phyloP scores from a whole-genome alignment of 352 stramenopile species.

The Thalassiosira hispida region DNA sequence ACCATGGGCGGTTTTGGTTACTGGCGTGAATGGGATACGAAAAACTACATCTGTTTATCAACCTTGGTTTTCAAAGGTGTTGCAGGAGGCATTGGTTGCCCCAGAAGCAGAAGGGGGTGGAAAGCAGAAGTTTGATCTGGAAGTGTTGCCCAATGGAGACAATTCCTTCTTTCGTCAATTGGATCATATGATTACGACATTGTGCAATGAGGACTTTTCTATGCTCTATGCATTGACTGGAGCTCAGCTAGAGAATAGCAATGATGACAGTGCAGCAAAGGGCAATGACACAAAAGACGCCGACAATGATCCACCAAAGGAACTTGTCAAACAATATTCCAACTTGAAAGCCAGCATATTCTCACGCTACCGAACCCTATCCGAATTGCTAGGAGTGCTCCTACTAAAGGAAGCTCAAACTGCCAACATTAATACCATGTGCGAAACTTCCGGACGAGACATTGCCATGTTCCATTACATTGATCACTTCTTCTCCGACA shows the following conservation, averaged over 20 bases:
- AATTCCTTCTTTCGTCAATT: slow-evolving; percentile 86
- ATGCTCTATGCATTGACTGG: slow-evolving; percentile 70
- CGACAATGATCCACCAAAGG: slow-evolving; percentile 33
- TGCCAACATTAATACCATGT: slow-evolving; percentile 73
- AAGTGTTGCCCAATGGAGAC: slow-evolving; percentile 47
- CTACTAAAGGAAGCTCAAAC: slow-evolving; percentile 72
- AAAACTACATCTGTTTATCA: slow-evolving; percentile 85
- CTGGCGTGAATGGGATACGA: slow-evolving; percentile 84
- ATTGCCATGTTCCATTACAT: slow-evolving; percentile 85
- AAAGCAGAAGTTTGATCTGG: slow-evolving; percentile 2
- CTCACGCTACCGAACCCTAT: slow-evolving; percentile 76
- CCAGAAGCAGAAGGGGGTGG: slow-evolving; percentile 1
- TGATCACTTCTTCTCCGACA: slow-evolving; percentile 75
- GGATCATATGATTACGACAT: slow-evolving; percentile 84
- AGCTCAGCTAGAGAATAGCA: slow-evolving; percentile 31
- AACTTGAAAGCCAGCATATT: slow-evolving; percentile 84
- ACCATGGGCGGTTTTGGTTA: slow-evolving; percentile 83
- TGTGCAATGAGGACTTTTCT: slow-evolving; percentile 83
- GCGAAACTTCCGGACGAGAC: slow-evolving; percentile 83
- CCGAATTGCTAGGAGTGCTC: slow-evolving; percentile 77
- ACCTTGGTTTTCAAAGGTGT: slow-evolving; percentile 72
- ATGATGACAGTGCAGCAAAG: slow-evolving; percentile 12
- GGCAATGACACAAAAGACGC: too few relatives aligned
- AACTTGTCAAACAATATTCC: slow-evolving; percentile 70
- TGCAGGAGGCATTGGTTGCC: slow-evolving; percentile 69